Base-by-base conservation (phyloP, 2,329 filamentous ascomycete genomes). In the Colletotrichum coccodes region DNA sequence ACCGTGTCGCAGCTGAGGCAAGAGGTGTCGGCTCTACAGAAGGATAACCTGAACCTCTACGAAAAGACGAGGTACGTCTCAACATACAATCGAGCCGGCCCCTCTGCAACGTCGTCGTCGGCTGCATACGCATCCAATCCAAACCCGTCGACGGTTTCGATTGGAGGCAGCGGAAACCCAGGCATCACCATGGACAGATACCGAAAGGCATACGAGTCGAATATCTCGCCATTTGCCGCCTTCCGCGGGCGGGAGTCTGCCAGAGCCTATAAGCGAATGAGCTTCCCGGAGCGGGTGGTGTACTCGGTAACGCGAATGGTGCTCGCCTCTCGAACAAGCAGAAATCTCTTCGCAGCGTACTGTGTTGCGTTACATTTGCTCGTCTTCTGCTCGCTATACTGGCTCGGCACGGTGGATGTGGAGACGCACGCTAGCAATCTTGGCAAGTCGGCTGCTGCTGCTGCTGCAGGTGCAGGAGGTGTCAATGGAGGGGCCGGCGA, bases 61-160 rank as follows among this genome's bases (percentile, higher is more conserved):
- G 96, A 99, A 80, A 99, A 98, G 86, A 97, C 95, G 21, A 90
- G 96, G 73, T 99, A 99, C 78, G 91, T 98, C 28, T 97, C 94
- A 7, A 95, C 94, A 3, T 99, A 98, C 84, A 97, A 91, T 79
- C 90, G 95, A 60, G 88, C 88, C 52, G 88, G 87, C 16, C 86
- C 86, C 6, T 86, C 88, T 32, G 81, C 83, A 44, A 89, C 90
- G 12, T 89, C 89, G 6, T 87, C 88, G 16, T 90, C 90, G 14
- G 90, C 90, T n/a, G 92, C 90, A 49, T 87, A 86, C 72, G 85
- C 87, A 42, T 84, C 85, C 64, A 94, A 91, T 74, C 91, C 94
- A 3, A 97, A 95, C 76, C 90, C 93, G 0, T 92, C 92, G 0
- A 90, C 92, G 26, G 84, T 94, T 30, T 86, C 87, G 71, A 79